phyloP scores from a whole-genome alignment of 306 rosid species.

The Gleditsia sinensis region DNA sequence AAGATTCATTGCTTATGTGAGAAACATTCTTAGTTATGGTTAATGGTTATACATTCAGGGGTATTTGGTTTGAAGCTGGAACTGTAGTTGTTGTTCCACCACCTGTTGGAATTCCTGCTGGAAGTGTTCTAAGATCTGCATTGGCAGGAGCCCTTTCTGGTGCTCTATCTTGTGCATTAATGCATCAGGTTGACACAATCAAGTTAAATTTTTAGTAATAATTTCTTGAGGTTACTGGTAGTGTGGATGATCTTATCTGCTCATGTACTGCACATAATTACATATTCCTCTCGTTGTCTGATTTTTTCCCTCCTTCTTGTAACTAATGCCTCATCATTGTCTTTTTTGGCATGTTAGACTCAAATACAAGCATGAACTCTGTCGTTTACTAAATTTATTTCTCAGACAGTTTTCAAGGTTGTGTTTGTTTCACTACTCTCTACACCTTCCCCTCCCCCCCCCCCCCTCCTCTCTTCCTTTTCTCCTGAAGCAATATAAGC shows the following conservation, averaged over 20 bases:
- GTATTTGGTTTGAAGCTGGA: conserved; percentile 99
- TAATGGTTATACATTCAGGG: conserved; percentile 62
- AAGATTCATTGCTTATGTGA: conserved; percentile 26
- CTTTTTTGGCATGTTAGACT: conserved; percentile 59
- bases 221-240: background rate
- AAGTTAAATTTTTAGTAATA: conserved; percentile 59
- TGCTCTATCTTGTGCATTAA: conserved; percentile 85
- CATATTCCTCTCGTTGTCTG: conserved; percentile 12
- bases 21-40: conserved; percentile 33
- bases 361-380: conserved; percentile 86
- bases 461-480: no score
- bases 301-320: conserved; percentile 1
- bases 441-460: background rate
- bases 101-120: conserved; percentile 82
- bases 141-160: conserved; percentile 97
- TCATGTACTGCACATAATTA: conserved; percentile 13
- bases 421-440: conserved; percentile 18
- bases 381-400: conserved; percentile 85
- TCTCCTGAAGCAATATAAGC: conserved; percentile 12
- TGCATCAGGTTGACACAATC: conserved; percentile 90
- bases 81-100: conserved; percentile 95
- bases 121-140: conserved; percentile 93
- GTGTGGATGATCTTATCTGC: conserved; percentile 7
- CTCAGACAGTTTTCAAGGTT: conserved; percentile 98
- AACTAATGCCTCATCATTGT: conserved; percentile 22